Evolutionary conservation across 208 protist genomes (phyloP).

Genomic region (Trichomonas vaginalis): DNA sequence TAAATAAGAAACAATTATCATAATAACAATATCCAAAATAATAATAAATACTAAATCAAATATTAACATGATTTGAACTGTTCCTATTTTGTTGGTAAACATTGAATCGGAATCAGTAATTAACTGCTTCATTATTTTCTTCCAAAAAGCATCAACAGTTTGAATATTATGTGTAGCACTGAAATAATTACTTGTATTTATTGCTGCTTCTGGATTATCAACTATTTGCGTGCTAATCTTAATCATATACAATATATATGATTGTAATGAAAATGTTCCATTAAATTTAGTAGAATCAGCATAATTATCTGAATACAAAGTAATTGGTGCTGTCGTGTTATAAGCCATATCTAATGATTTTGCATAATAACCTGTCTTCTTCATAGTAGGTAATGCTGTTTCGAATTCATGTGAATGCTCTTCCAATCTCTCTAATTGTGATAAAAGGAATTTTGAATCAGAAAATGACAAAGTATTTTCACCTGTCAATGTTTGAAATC

Average conservation of each 20-base stretch:
- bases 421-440: background rate
- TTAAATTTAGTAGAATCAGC: background rate
- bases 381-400: background rate
- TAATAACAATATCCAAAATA: background rate
- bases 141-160: background rate
- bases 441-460: background rate
- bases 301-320: background rate
- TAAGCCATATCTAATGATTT: background rate
- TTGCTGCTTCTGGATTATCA: background rate
- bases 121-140: background rate
- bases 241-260: background rate
- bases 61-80: background rate
- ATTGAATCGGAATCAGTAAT: background rate
- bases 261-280: background rate
- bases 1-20: background rate
- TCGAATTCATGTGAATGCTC: background rate
- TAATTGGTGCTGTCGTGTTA: background rate
- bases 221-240: background rate
- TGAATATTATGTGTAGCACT: background rate
- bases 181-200: background rate
- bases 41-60: background rate
- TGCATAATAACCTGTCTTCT: background rate
- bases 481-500: background rate
- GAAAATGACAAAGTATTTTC: background rate
- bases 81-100: background rate